These are phyloP conservation scores for Pachyrhizus erosus DNA, from an alignment of 306 rosid species.

Conservation along the genomic window DNA sequence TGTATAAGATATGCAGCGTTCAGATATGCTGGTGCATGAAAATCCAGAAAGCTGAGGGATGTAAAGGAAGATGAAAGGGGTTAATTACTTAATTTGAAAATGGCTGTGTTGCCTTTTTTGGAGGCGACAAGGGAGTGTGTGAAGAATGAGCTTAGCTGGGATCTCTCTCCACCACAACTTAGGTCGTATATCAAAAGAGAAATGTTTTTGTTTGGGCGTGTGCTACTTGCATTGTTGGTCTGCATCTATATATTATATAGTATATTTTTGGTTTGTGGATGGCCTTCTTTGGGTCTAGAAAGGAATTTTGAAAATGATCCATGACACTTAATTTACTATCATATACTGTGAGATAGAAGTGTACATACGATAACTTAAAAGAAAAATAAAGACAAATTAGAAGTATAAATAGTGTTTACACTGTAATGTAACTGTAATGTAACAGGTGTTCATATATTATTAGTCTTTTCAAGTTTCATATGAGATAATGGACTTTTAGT, in stretches of 20 bases:
- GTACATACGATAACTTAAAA: no score
- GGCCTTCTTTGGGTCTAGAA: slow-evolving; percentile 53
- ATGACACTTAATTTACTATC: no score
- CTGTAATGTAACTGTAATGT: no score
- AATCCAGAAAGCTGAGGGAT: not conserved
- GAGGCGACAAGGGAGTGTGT: slow-evolving; percentile 41
- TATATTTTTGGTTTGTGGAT: slow-evolving; percentile 62
- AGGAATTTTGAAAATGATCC: not conserved
- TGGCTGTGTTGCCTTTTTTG: slow-evolving; percentile 26
- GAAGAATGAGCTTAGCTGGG: slow-evolving; percentile 40
- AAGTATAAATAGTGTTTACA: no score
- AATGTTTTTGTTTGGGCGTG: slow-evolving; percentile 62
- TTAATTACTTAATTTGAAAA: not conserved
- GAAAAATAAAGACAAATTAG: not conserved
- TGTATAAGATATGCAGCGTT: not conserved
- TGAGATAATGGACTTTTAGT: slow-evolving; percentile 41
- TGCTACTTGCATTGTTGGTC: slow-evolving; percentile 46
- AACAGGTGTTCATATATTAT: no score
- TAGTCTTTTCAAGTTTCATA: slow-evolving; percentile 41
- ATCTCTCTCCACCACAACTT: slow-evolving; percentile 72
- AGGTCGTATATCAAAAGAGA: slow-evolving; percentile 44
- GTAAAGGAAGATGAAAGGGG: not conserved
- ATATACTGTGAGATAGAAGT: no score
- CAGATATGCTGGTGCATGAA: slow-evolving; percentile 25
- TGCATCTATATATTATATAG: slow-evolving; percentile 25